Base-by-base conservation (phyloP, 2,329 filamentous ascomycete species). In the Fusarium globosum region DNA sequence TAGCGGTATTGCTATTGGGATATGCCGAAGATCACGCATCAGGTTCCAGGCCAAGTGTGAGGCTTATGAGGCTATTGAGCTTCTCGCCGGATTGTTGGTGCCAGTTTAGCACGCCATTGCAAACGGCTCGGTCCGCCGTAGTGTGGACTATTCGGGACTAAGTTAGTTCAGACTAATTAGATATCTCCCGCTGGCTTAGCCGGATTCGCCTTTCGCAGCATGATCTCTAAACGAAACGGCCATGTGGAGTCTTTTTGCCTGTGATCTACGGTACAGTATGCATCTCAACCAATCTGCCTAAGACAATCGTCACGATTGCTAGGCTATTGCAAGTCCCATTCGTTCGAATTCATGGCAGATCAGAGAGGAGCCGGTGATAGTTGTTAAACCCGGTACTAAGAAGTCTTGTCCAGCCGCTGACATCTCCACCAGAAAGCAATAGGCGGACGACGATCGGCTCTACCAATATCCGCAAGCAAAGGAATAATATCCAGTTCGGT, bases 351-450 rank as follows among this genome's bases (percentile, higher is more conserved):
- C 16, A 26, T 20, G 12, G 23, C 4, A 14, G 16, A n/a, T 2
- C 13, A 41, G 21, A n/a, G 21, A 15, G 39, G 2, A 10, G 23
- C 12, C 8, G 7, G 3, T 6, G 0, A 14, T 4, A 6, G 4
- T 18, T 4, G 15, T 23, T 23, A 12, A 15, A 11, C 15, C 10
- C 5, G 12, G 42, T 8, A 43, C 12, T 0, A 20, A 45, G 16
- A 4, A 0, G 23, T 14, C 8, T 41, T 0, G 5, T 41, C 2
- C 21, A n/a, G 21, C 6, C 5, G 18, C 23, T 28, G 3, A 28
- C 8, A 11, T 18, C 23, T 18, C 12, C 23, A 4, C 10, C 12
- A 28, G 43, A 21, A 28, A 28, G 23, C 23, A 7, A 15, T 8
- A 46, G 12, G 43, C 12, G 23, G 23, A 28, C 4, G 7, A 20